Evolutionary conservation across 805 yeast species (phyloP).

Genomic region (Candida maris): DNA sequence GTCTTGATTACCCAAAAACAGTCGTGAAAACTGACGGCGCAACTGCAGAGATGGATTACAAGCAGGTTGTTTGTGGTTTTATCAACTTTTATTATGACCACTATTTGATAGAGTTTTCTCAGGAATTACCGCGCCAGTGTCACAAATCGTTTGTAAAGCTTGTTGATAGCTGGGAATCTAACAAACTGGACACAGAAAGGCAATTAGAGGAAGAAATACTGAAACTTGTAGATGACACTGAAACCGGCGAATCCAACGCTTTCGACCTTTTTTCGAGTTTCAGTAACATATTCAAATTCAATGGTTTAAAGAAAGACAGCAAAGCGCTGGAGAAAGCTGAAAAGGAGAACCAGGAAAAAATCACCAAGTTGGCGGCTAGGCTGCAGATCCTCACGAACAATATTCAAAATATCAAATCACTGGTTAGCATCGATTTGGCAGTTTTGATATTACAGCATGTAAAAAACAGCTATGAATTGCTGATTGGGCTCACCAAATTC

Average conservation of each 20-base stretch:
- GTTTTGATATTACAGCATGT: constrained; percentile 68
- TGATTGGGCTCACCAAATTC: constrained; percentile 41
- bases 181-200: constrained; percentile 35
- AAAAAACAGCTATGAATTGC: constrained; percentile 56
- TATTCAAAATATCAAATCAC: constrained; percentile 68
- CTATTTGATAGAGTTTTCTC: constrained; percentile 32
- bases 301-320: constrained; percentile 17
- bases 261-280: constrained; percentile 60
- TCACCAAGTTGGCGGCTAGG: constrained; percentile 74
- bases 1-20: constrained; percentile 27
- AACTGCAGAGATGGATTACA: constrained; percentile 26
- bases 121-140: constrained; percentile 32
- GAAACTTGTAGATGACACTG: constrained; percentile 30
- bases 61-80: constrained; percentile 27
- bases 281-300: constrained; percentile 54
- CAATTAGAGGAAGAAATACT: constrained; percentile 37
- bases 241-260: constrained; percentile 27
- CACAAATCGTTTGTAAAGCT: constrained; percentile 26
- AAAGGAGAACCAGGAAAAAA: constrained; percentile 20
- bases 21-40: constrained; percentile 4
- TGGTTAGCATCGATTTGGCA: constrained; percentile 78
- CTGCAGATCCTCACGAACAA: constrained; percentile 73
- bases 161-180: constrained; percentile 39
- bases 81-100: constrained; percentile 35
- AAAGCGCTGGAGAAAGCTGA: constrained; percentile 28